phyloP scores from a whole-genome alignment of 805 yeast genomes.

The Hanseniaspora lindneri region DNA sequence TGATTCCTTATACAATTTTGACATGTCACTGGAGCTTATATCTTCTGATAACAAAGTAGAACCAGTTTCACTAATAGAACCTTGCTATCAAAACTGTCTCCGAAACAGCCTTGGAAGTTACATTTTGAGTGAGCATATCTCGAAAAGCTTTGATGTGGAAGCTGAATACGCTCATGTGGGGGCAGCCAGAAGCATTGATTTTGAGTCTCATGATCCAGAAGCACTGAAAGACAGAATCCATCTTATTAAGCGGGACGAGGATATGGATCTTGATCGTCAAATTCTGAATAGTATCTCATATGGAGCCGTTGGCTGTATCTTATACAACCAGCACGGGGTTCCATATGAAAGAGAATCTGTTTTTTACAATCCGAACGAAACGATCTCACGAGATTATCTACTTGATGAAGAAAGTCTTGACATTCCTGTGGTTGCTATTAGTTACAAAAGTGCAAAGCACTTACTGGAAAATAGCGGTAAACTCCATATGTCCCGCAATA shows the following conservation, averaged over 20 bases:
- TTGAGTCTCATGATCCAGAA: conserved; percentile 30
- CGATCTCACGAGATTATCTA: conserved; percentile 43
- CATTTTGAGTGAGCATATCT: conserved; percentile 20
- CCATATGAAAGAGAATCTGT: conserved; percentile 41
- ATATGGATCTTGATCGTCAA: conserved; percentile 25
- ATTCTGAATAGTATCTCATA: conserved; percentile 47
- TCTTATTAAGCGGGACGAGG: conserved; percentile 33
- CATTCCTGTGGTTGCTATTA: conserved; percentile 14
- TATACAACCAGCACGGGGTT: conserved; percentile 24
- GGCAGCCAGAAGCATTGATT: conserved; percentile 49
- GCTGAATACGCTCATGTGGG: conserved; percentile 48
- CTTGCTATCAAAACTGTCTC: conserved; percentile 31
- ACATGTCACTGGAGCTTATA: conserved; percentile 31
- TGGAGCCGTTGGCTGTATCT: conserved; percentile 52
- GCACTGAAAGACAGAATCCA: conserved; percentile 46
- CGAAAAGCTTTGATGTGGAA: conserved; percentile 50
- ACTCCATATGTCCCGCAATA: not conserved
- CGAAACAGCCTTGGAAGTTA: conserved; percentile 48
- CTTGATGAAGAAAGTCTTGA: not conserved
- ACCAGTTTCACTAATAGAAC: conserved; percentile 30
- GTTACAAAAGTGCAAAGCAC: not conserved
- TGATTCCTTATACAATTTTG: conserved; percentile 39
- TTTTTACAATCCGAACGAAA: conserved; percentile 46
- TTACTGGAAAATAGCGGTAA: not conserved
- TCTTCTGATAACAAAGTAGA: not conserved